Base-by-base conservation (phyloP, 2,329 filamentous ascomycete species). In the Anthostomella pinea region DNA sequence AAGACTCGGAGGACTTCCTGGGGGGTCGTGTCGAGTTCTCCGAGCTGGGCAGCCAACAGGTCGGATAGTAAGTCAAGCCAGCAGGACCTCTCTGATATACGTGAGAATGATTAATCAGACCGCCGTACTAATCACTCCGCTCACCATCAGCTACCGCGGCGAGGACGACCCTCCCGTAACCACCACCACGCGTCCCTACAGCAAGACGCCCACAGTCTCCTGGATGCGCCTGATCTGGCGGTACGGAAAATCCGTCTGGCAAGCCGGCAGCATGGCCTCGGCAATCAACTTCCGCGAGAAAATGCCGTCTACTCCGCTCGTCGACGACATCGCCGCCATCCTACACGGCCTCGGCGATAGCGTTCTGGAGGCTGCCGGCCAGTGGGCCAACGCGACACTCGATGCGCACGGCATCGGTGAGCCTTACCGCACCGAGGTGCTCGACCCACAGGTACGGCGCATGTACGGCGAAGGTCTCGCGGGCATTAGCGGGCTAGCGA, bases 191-290 rank as follows among this genome's bases (percentile, higher is more conserved):
- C 51, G 47, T 5, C 53, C 52, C 8, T 53, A 50, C 23, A 19
- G 24, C 27, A 47, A 51, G 24, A 54, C 42, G 1, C 42, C 52
- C 3, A 33, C 16, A 8, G 6, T 7, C 8, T 35, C 32, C 3
- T 53, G 48, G 49, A 27, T 48, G n/a, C 20, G 41, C 3, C 35
- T 52, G 8, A 30, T 50, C 25, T 51, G 30, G 30, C 30, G 18
- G 16, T 56, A 56, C 24, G 50, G 51, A 5, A 27, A 27, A 13
- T 53, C 53, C 6, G 31, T 52, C 17, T 50, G 45, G 48, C 35
- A 11, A 4, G 46, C 48, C 5, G 31, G 38, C 13, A 30, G 32
- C 9, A 30, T 53, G 21, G 23, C 30, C n/a, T 33, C 43, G 19
- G 41, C 48, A 7, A 44, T 38, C 4, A 22, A 34, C 15, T 21